Evolutionary conservation across 495 filamentous ascomycete genomes (phyloP).

Genomic region (Amphirosellinia nigrospora): DNA sequence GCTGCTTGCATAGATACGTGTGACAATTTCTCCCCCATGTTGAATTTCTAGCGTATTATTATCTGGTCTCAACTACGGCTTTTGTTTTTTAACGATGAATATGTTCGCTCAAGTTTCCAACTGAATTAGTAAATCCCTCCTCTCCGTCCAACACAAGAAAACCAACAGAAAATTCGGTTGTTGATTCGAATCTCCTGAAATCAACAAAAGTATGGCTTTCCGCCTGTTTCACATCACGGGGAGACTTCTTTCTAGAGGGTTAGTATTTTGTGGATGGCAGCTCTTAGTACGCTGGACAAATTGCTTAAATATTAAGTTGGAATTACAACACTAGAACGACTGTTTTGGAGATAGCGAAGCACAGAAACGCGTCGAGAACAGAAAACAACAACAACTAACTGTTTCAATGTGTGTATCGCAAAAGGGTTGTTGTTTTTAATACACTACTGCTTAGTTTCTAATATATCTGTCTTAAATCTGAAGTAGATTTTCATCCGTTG

Average conservation of each 20-base stretch:
- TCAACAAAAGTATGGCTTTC: too few relatives aligned
- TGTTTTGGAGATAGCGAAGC: background rate
- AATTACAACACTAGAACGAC: background rate
- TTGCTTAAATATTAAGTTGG: background rate
- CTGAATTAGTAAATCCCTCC: background rate
- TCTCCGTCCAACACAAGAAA: background rate
- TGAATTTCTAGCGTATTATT: too few relatives aligned
- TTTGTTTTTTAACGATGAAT: background rate
- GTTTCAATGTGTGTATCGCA: background rate
- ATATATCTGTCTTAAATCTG: too few relatives aligned
- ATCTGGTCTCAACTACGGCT: too few relatives aligned
- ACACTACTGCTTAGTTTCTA: background rate
- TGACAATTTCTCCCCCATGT: too few relatives aligned
- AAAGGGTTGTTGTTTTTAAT: background rate
- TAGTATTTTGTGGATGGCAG: background rate
- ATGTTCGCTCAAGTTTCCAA: background rate
- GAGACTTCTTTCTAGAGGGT: background rate
- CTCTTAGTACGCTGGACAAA: background rate
- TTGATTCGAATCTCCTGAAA: too few relatives aligned
- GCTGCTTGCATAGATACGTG: too few relatives aligned
- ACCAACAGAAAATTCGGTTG: too few relatives aligned
- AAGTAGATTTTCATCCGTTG: background rate
- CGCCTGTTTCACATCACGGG: too few relatives aligned
- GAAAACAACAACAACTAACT: background rate
- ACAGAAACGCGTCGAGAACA: background rate